Percentiles rank a stretch among this genome's conserved stretches.
Evolutionary conservation across 2,329 filamentous ascomycete genomes (phyloP).

Genomic region (Sarocladiaceae sp.): DNA sequence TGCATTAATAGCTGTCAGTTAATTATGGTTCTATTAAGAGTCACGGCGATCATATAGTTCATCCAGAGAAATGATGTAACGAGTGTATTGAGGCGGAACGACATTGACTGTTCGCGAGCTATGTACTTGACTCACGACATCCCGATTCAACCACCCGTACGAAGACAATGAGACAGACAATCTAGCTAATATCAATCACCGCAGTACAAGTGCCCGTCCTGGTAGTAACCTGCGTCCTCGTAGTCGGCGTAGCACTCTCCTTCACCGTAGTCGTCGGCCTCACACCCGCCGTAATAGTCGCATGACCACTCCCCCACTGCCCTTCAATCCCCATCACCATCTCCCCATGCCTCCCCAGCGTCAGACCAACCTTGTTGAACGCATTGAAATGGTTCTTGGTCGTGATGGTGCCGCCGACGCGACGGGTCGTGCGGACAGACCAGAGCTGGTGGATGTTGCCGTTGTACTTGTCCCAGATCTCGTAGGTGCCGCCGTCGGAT

Average conservation of each 20-base stretch:
- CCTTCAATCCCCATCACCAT: conserved; percentile 48
- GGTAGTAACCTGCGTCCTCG: conserved; percentile 10
- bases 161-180: too few relatives aligned
- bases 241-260: conserved; percentile 12
- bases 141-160: too few relatives aligned
- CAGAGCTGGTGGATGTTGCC: conserved; percentile 52
- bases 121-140: too few relatives aligned
- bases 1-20: too few relatives aligned
- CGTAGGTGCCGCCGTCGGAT: conserved; percentile 47
- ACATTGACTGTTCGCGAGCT: too few relatives aligned
- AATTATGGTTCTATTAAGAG: too few relatives aligned
- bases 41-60: too few relatives aligned
- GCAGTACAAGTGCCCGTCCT: conserved; percentile 11
- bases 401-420: conserved; percentile 48
- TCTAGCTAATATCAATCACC: conserved; percentile 8
- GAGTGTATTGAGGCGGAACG: too few relatives aligned
- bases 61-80: too few relatives aligned
- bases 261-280: conserved; percentile 7
- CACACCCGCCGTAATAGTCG: conserved; percentile 11
- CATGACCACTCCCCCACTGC: conserved; percentile 30
- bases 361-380: conserved; percentile 45
- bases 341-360: conserved; percentile 47
- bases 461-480: conserved; percentile 35
- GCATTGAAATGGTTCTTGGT: conserved; percentile 49
- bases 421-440: conserved; percentile 42